phyloP scores from a whole-genome alignment of 305 asterid genomes.

The Ajuga reptans region DNA sequence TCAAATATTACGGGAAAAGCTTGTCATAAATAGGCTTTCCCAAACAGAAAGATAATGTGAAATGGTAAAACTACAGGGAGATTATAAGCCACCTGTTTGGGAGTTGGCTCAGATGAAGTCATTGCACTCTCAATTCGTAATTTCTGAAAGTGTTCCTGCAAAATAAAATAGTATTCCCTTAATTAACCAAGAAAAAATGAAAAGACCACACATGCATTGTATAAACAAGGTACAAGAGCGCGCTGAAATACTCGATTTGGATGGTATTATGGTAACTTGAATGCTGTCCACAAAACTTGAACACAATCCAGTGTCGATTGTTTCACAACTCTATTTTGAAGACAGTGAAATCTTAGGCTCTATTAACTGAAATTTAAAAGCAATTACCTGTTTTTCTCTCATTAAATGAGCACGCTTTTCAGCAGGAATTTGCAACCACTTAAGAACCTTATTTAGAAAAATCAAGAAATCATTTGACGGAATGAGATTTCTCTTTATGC shows the following conservation, averaged over 20 bases:
- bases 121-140: constrained; percentile 72
- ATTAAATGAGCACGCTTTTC: constrained; percentile 81
- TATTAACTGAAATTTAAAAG: neutral
- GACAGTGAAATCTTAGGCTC: neutral
- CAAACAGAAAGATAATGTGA: neutral
- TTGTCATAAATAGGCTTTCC: neutral
- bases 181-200: neutral
- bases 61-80: neutral
- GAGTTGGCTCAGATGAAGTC: constrained; percentile 74
- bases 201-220: neutral
- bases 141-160: constrained; percentile 81
- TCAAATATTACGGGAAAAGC: neutral
- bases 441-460: constrained; percentile 44
- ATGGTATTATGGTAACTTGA: neutral
- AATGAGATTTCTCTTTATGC: neutral
- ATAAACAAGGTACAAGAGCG: neutral
- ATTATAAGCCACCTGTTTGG: constrained; percentile 56
- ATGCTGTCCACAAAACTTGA: neutral
- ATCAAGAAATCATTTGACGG: constrained; percentile 19
- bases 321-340: neutral
- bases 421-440: constrained; percentile 81
- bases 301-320: neutral
- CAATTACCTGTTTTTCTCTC: constrained; percentile 81
- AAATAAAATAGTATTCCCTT: neutral
- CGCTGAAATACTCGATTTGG: neutral